Base-by-base conservation (phyloP, 2,329 filamentous ascomycete genomes). In the Lachnellula arida region DNA sequence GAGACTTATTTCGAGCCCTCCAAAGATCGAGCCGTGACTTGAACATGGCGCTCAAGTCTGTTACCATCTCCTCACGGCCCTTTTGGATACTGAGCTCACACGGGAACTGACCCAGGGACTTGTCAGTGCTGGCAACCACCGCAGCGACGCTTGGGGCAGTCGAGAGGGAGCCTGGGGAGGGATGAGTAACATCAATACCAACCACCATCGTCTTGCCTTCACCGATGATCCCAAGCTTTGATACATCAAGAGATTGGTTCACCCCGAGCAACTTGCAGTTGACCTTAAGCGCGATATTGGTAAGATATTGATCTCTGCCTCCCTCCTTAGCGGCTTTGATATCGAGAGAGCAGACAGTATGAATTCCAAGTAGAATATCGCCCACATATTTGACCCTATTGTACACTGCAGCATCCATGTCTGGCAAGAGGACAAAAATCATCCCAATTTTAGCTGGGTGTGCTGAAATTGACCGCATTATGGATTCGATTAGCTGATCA, bases 181-280 rank as follows among this genome's bases (percentile, higher is more conserved):
- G 91, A 63, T 96, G 91, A 0, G 89, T 93, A 1, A 96, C 90
- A 65, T 96, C 91, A 63, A 93, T 87, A 0, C 91, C 90, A 6
- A 93, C 82, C 1, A 96, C 73, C 84, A 96, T 96, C 0, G 90
- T 93, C 61, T 84, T 85, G 2, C 80, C 81, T 37, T 86, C 77
- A 39, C 75, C 74, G 54, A 91, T 72, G 0, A 90, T 76, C 1
- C 76, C 77, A 8, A 86, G 73, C n/a, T 84, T 78, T 0, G 76
- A 65, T 14, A 71, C 56, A 1, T 70, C 69, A 1, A 95, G 74
- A 17, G 72, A 72, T 67, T 93, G 88, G 65, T 92, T 91, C 14
- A 77, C 68, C 2, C 88, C 88, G 1, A 86, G 87, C 19, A 84
- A 75, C 70, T 93, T 94, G 51, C 91, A 74, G 66, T 95, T 96